Conservation (phyloP, 805 yeast genomes). For the Tetrapisispora fleetii region DNA sequence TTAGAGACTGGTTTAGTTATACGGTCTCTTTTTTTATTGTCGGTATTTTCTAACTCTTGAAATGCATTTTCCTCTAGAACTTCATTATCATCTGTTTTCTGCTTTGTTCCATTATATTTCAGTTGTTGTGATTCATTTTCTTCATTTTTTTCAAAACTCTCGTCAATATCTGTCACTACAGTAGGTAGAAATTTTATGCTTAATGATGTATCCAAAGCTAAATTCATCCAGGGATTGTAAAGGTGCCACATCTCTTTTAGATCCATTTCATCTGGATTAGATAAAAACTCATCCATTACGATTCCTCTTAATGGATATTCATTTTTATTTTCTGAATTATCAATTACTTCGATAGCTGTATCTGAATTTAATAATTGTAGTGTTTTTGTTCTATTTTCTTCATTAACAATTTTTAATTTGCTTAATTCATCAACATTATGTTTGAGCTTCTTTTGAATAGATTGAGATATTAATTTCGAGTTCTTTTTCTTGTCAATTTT, state of each 20-base stretch:
- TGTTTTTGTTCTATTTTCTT: constrained; percentile 9
- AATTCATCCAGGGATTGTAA: constrained; percentile 29
- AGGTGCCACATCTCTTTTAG: constrained; percentile 24
- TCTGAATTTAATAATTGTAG: neutral
- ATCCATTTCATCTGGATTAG: constrained; percentile 17
- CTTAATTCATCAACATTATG: constrained; percentile 12
- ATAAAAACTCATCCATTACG: constrained; percentile 11
- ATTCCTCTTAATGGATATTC: constrained; percentile 14
- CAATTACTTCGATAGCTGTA: neutral
- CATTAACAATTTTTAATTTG: constrained; percentile 10
- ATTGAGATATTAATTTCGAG: neutral
- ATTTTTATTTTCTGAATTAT: neutral
- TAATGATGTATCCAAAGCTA: constrained; percentile 28
- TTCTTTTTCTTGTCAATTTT: constrained; percentile 16
- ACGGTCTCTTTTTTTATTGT: neutral
- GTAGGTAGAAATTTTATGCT: constrained; percentile 30
- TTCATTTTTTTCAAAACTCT: neutral
- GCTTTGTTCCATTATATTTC: neutral
- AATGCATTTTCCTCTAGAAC: neutral
- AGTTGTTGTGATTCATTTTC: neutral
- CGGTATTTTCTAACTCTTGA: neutral
- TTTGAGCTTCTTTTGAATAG: constrained; percentile 7
- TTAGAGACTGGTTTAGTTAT: neutral
- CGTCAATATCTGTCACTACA: constrained; percentile 6
- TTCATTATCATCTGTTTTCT: neutral